Percentiles rank a stretch among this genome's conserved stretches.
Evolutionary conservation across 2,329 filamentous ascomycete species (phyloP).

Genomic region (Coniella lustricola): DNA sequence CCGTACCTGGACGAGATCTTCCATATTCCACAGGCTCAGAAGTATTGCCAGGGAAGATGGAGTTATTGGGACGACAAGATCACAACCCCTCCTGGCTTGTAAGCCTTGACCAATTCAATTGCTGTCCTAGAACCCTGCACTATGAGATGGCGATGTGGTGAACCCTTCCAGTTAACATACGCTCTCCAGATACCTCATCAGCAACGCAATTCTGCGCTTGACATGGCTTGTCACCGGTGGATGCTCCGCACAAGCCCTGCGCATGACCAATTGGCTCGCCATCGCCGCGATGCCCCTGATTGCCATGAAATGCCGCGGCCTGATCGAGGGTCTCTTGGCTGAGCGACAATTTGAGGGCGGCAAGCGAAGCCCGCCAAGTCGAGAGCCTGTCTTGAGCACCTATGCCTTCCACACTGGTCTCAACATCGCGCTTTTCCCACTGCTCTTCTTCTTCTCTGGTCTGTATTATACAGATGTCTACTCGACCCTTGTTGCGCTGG

Average conservation of each 20-base stretch:
- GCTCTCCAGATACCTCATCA: slow-evolving; percentile 39
- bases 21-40: slow-evolving; percentile 84
- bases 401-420: slow-evolving; percentile 56
- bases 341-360: slow-evolving; percentile 19
- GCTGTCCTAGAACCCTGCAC: too few relatives aligned
- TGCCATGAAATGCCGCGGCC: slow-evolving; percentile 44
- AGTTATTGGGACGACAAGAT: slow-evolving; percentile 90
- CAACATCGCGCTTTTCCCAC: slow-evolving; percentile 79
- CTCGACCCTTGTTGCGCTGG: slow-evolving; percentile 68
- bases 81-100: slow-evolving; percentile 88
- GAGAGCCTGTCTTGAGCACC: slow-evolving; percentile 25
- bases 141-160: not conserved
- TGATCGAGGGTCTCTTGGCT: slow-evolving; percentile 39
- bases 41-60: slow-evolving; percentile 72
- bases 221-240: slow-evolving; percentile 18
- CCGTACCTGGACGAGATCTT: slow-evolving; percentile 71
- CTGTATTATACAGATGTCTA: slow-evolving; percentile 93
- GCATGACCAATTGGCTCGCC: slow-evolving; percentile 42
- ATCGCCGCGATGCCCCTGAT: slow-evolving; percentile 36
- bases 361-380: not conserved
- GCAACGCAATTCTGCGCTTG: slow-evolving; percentile 31
- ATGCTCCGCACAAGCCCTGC: slow-evolving; percentile 37
- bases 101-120: slow-evolving; percentile 26
- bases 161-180: slow-evolving; percentile 13
- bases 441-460: slow-evolving; percentile 91